Base-by-base conservation (phyloP, 2,329 filamentous ascomycete species). In the Aspergillus quadrilineatus region DNA sequence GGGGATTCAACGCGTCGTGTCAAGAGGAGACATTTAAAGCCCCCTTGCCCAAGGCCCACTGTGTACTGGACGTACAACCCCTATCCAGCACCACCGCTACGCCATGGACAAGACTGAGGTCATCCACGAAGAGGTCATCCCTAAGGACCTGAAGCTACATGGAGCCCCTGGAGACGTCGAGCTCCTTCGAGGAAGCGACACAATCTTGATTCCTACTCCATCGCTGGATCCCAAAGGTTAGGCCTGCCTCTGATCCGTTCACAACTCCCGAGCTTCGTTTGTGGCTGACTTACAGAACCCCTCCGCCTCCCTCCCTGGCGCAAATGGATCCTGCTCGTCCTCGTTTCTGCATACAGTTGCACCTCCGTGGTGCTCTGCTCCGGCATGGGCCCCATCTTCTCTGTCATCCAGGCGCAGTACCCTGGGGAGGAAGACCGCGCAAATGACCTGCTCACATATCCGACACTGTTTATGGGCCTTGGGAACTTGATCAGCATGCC, bases 401-500 rank as follows among this genome's bases (percentile, higher is more conserved):
- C 48, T 9, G 46, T 55, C 7, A 42, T 52, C 9, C 50, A 56
- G 39, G 15, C 26, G 10, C 37, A 50, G 43, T 59, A 59, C 29
- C 54, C 54, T 6, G 49, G 54, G 1, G n/a, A 59, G 12, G 44
- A 56, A 15, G 30, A n/a, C 2, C 53, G 37, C 0, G 42, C 53
- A n/a, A 55, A 53, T 10, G 56, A 59, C 28, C 56, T 59, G 15
- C 39, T 59, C 26, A 59, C 56, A n/a, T 59, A 59, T 12, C 56
- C 56, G 4, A 59, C 56, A 3, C 30, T 59, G 17, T 59, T 59
- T 39, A 59, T 59, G 56, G 56, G 56, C 0, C 15, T 59, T 2
- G 56, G 53, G 1, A 59, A 59, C 15, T 32, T 59, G 8, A 56
- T 59, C 28, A 51, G 53, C n/a, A 59, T 59, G 56, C 56, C 56